Percentiles rank a stretch among this genome's conserved stretches.
These are phyloP conservation scores for Scortechinia acanthostroma DNA, from an alignment of 2,329 filamentous ascomycete species.

Conservation along the genomic window DNA sequence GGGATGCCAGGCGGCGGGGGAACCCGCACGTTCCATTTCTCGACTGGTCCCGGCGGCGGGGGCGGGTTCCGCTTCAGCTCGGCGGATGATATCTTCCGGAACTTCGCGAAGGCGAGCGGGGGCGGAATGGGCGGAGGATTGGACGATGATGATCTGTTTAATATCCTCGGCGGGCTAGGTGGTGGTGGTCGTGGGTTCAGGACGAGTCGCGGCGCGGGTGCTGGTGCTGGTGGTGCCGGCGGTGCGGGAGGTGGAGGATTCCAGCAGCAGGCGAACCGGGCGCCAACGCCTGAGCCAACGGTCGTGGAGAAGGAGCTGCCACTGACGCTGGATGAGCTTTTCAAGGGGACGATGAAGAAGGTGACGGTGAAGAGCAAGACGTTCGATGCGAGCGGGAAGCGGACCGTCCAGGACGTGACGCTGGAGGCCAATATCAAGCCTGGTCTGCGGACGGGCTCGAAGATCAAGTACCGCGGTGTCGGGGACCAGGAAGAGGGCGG, in stretches of 20 bases:
- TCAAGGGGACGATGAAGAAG: conserved; percentile 66
- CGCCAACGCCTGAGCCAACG: conserved; percentile 56
- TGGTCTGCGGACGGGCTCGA: conserved; percentile 66
- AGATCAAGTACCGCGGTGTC: conserved; percentile 71
- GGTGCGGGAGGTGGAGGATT: background rate
- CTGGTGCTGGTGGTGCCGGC: background rate
- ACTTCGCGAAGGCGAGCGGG: conserved; percentile 25
- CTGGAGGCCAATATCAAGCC: conserved; percentile 69
- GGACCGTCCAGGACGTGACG: conserved; percentile 62
- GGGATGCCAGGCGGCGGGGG: conserved; percentile 24
- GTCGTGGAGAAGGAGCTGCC: conserved; percentile 61
- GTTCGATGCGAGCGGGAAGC: conserved; percentile 59
- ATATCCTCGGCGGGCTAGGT: conserved; percentile 17
- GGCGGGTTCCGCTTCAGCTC: conserved; percentile 58
- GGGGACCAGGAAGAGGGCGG: conserved; percentile 71
- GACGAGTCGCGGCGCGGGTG: conserved; percentile 12
- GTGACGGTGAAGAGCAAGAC: conserved; percentile 71
- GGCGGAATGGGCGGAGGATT: conserved; percentile 16
- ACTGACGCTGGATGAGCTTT: conserved; percentile 63
- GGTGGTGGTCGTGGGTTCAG: background rate
- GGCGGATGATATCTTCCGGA: conserved; percentile 45
- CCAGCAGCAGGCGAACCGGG: conserved; percentile 17
- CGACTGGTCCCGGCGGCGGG: conserved; percentile 20
- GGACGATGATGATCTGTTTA: conserved; percentile 2
- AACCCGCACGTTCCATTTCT: conserved; percentile 37